phyloP scores from a whole-genome alignment of 2,329 filamentous ascomycete species.

The Pseudogymnoascus sp. region DNA sequence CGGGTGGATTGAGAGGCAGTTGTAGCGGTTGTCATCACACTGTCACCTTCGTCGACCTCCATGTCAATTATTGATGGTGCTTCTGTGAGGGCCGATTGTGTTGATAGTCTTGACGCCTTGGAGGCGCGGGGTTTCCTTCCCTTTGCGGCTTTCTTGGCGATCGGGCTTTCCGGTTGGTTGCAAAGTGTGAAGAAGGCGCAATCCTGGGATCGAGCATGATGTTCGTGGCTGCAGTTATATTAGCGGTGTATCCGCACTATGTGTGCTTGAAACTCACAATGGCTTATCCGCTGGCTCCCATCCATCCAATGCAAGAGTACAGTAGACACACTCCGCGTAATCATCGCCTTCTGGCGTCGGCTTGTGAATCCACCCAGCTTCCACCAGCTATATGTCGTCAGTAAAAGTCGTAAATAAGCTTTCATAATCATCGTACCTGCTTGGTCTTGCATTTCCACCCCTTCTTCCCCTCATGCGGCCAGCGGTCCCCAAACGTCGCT shows the following conservation, averaged over 20 bases:
- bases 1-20: conserved; percentile 47
- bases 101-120: conserved; percentile 59
- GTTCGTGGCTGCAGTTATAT: conserved; percentile 61
- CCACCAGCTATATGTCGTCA: conserved; percentile 58
- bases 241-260: neutral
- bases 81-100: conserved; percentile 49
- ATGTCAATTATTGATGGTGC: conserved; percentile 34
- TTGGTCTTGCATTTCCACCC: conserved; percentile 86
- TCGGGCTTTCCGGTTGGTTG: conserved; percentile 41
- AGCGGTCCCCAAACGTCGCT: conserved; percentile 73
- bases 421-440: conserved; percentile 49
- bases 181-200: conserved; percentile 76
- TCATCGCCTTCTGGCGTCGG: conserved; percentile 77
- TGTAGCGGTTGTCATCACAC: conserved; percentile 50
- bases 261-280: conserved; percentile 44
- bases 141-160: conserved; percentile 42
- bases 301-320: conserved; percentile 78
- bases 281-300: conserved; percentile 94
- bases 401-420: neutral
- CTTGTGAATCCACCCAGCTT: conserved; percentile 90
- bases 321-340: conserved; percentile 86
- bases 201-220: conserved; percentile 66
- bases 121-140: conserved; percentile 51
- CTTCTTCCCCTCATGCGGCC: conserved; percentile 83
- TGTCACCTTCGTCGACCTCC: conserved; percentile 47